Evolutionary conservation across 129 eudicot species (phyloP).

Genomic region (carrot (Daucus carota)): DH1_v3.0 NC_030385.2:39586001-39586500

Average conservation of each 20-base stretch:
- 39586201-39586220: conserved; percentile 2
- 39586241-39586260: conserved; percentile 7
- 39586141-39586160: neutral
- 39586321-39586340: conserved; percentile 32
- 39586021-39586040: conserved; percentile 6
- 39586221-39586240: neutral
- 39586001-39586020: conserved; percentile 5
- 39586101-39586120: neutral
- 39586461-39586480: neutral
- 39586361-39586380: conserved; percentile 38
- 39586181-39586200: neutral
- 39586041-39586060: neutral
- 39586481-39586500: neutral
- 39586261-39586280: conserved; percentile 21
- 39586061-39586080: neutral
- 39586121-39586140: neutral
- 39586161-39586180: neutral
- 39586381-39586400: conserved; percentile 45
- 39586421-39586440: conserved; percentile 56
- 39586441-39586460: neutral
- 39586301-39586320: conserved; percentile 35
- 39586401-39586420: conserved; percentile 40
- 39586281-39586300: conserved; percentile 27
- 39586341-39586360: conserved; percentile 30
- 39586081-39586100: neutral